phyloP scores from a whole-genome alignment of 441 rosid genomes.

The Populus tomentosa region DNA sequence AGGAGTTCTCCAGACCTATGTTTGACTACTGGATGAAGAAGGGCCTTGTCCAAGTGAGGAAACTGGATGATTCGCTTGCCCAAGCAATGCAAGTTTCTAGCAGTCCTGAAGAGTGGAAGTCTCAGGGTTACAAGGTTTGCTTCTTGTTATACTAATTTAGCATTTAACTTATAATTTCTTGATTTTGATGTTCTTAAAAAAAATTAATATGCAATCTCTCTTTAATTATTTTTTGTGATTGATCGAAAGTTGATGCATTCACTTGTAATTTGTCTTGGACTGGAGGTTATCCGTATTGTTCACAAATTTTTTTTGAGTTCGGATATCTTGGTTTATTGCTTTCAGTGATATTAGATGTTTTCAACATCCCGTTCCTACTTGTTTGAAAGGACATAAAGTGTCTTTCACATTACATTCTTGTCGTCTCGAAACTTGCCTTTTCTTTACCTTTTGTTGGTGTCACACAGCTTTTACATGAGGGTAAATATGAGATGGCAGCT shows the following conservation, averaged over 20 bases:
- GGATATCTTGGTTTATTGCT: neutral
- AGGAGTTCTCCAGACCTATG: constrained; percentile 34
- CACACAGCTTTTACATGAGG: constrained; percentile 40
- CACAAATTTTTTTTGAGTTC: neutral
- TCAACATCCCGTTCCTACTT: neutral
- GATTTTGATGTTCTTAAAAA: neutral
- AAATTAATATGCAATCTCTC: neutral
- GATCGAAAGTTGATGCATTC: neutral
- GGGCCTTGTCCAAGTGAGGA: constrained; percentile 35
- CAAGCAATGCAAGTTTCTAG: constrained; percentile 47
- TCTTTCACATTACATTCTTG: neutral
- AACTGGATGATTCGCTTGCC: constrained; percentile 35
- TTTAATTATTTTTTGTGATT: neutral
- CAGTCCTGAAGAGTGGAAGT: constrained; percentile 50
- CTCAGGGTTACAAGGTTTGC: constrained; percentile 44
- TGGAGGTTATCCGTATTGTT: too few relatives aligned
- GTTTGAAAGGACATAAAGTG: neutral
- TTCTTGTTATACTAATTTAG: neutral
- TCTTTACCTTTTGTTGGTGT: neutral
- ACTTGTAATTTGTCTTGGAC: neutral
- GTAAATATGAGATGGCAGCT: constrained; percentile 46
- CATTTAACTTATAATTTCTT: neutral
- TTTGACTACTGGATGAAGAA: constrained; percentile 45
- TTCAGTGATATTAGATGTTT: neutral
- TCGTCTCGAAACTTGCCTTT: neutral